Evolutionary conservation across 1,284 basidiomycete species (phyloP).

Genomic region (Apiotrichum laibachii): DNA sequence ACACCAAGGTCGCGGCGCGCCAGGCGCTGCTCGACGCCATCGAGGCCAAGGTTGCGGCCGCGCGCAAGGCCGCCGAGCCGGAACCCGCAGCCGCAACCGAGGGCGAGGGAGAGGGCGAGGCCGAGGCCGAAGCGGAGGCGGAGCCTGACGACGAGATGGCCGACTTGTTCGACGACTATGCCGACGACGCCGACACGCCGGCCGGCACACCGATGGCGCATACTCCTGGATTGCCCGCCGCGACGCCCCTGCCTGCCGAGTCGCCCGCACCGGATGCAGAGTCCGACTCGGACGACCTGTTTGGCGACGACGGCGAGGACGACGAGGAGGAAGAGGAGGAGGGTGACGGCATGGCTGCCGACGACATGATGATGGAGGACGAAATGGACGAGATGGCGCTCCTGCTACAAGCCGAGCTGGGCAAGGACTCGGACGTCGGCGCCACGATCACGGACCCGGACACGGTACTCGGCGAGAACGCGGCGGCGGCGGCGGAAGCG

Average conservation of each 20-base stretch:
- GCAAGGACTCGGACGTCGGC: constrained; percentile 36
- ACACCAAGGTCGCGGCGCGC: constrained; percentile 69
- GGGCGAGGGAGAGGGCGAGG: constrained; percentile 1
- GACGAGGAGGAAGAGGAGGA: constrained; percentile 28
- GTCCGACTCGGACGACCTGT: constrained; percentile 33
- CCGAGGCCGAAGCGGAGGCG: constrained; percentile 24
- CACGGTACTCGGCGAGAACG: constrained; percentile 1
- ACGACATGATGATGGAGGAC: constrained; percentile 24
- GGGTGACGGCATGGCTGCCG: constrained; percentile 4
- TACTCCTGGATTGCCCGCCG: constrained; percentile 19
- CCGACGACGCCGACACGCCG: constrained; percentile 35
- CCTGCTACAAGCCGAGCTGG: constrained; percentile 34
- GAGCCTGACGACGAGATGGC: constrained; percentile 35
- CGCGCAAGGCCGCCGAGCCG: constrained; percentile 12
- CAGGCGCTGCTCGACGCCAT: constrained; percentile 53
- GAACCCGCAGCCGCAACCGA: constrained; percentile 7
- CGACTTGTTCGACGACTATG: constrained; percentile 26
- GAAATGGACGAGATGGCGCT: constrained; percentile 45
- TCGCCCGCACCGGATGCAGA: constrained; percentile 11
- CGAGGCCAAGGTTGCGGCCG: constrained; percentile 23
- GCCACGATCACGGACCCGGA: constrained; percentile 1
- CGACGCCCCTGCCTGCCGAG: constrained; percentile 14
- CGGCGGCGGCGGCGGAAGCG: constrained; percentile 14
- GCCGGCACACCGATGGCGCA: constrained; percentile 20
- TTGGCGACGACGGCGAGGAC: constrained; percentile 30